Evolutionary conservation across 1,139 yeast genomes (phyloP), one percentile per base, ranked within the genome.

Genomic region (Pichia cactophila): DNA sequence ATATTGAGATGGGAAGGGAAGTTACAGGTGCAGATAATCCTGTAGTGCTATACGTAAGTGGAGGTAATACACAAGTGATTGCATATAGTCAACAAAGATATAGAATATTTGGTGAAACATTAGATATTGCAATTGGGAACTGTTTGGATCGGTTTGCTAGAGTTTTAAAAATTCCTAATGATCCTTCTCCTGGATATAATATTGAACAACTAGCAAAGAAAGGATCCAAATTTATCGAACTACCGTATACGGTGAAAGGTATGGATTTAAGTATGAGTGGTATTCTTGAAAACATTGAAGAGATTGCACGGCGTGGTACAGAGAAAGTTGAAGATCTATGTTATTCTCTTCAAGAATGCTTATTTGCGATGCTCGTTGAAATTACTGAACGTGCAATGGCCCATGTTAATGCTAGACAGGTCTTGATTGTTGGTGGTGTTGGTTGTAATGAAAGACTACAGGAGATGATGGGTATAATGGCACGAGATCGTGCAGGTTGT

Each of bases 301-400:
- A 76, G 26, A 67, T 90, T 33, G 97, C 97, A 1, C 47, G 50
- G 23, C 50, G 50, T 31, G 44, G 45, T 3, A 45, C 20, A 12
- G 50, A 50, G 20, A 50, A 33, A 14, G 35, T 38, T n/a, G 97
- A 86, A 61, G 98, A 94, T 62, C 73, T 92, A 50, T 92, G 99
- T 65, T 92, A 82, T 62, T 87, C 97, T 5, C 70, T 92, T 56
- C 98, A 92, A 62, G 99, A 92, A 62, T 85, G 89, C 40, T 70
- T 92, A 39, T 92, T 85, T 65, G 90, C 97, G 14, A 92, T 92
- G 99, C 76, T 92, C 55, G 97, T 94, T 23, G 99, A 92, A 67
- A 92, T 92, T 58, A 92, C 98, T 0, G 99, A 92, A 64, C 74
- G 99, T 44, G 99, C 99, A 1, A 86, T 92, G 95, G 98, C 98